Evolutionary conservation across 2,329 filamentous ascomycete genomes (phyloP).

Genomic region (Apiospora rasikravindrae): DNA sequence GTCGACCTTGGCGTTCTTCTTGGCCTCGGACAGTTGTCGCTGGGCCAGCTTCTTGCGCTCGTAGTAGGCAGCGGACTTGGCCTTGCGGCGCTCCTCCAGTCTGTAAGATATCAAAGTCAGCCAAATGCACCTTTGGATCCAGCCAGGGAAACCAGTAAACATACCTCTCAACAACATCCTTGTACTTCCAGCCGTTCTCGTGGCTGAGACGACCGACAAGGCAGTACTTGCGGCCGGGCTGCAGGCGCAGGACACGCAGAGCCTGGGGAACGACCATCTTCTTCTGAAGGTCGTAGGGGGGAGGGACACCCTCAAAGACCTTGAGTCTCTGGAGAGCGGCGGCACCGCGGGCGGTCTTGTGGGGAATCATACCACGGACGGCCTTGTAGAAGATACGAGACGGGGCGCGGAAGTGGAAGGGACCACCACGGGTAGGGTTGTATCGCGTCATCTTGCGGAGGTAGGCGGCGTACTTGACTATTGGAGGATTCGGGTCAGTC

Average conservation of each 20-base stretch:
- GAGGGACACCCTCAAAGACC: conserved; percentile 99
- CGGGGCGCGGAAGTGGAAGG: conserved; percentile 99
- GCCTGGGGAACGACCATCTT: conserved; percentile 99
- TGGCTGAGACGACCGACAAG: conserved; percentile 96
- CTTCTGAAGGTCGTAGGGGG: conserved; percentile 99
- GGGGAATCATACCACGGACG: conserved; percentile 99
- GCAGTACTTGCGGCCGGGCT: conserved; percentile 99
- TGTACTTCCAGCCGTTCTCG: conserved; percentile 99
- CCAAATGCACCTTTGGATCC: background rate
- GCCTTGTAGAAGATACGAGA: conserved; percentile 99
- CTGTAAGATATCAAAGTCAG: conserved; percentile 54
- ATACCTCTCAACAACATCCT: conserved; percentile 97
- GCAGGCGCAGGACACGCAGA: conserved; percentile 92
- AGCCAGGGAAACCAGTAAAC: conserved; percentile 46
- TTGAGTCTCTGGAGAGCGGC: conserved; percentile 98
- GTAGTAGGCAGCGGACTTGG: conserved; percentile 99
- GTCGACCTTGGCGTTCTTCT: conserved; percentile 89
- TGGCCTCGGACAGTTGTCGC: conserved; percentile 88
- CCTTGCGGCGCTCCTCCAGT: conserved; percentile 99
- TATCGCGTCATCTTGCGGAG: conserved; percentile 99
- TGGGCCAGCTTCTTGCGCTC: conserved; percentile 98
- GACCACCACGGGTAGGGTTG: conserved; percentile 99
- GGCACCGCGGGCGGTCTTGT: conserved; percentile 98
- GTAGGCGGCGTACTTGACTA: conserved; percentile 99
- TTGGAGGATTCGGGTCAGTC: conserved; percentile 55